A percentile compares a stretch with the other conserved stretches of the same genome.
Conservation (phyloP, 345 rosid species). For the Zanthoxylum bungeanum region DNA sequence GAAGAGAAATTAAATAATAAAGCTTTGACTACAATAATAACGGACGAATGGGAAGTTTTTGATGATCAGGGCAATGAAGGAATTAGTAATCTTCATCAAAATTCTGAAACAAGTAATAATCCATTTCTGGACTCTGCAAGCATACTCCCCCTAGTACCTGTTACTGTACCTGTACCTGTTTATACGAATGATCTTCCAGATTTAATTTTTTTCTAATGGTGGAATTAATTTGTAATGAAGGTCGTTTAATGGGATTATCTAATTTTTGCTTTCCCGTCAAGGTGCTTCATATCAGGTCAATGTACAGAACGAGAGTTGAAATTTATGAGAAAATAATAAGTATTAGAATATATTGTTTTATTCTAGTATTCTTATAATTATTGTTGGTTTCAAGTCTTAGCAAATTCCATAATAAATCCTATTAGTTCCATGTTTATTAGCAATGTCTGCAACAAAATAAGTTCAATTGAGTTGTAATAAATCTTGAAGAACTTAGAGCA, state of each 20-base stretch:
- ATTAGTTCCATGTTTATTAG: no score
- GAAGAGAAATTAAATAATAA: not conserved
- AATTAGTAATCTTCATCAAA: not conserved
- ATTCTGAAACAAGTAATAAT: not conserved
- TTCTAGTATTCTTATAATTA: no score
- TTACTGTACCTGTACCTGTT: conserved; percentile 2
- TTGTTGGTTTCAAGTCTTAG: no score
- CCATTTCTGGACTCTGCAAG: conserved; percentile 8
- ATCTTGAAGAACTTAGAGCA: no score
- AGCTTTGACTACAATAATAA: conserved; percentile 39
- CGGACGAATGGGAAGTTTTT: conserved; percentile 60
- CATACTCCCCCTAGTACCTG: conserved; percentile 19
- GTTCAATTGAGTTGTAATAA: no score
- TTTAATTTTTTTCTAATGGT: conserved; percentile 41
- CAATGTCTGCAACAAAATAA: no score
- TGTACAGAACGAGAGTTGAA: not conserved
- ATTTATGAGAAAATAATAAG: not conserved
- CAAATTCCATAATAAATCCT: no score
- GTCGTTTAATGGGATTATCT: not conserved
- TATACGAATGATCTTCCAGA: conserved; percentile 39
- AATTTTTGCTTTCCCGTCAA: no score
- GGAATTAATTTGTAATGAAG: not conserved
- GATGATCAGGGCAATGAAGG: conserved; percentile 28
- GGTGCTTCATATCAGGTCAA: not conserved
- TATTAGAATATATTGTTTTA: not conserved